Conservation (phyloP, 768 basidiomycete genomes). For the Galerina marginata region DNA sequence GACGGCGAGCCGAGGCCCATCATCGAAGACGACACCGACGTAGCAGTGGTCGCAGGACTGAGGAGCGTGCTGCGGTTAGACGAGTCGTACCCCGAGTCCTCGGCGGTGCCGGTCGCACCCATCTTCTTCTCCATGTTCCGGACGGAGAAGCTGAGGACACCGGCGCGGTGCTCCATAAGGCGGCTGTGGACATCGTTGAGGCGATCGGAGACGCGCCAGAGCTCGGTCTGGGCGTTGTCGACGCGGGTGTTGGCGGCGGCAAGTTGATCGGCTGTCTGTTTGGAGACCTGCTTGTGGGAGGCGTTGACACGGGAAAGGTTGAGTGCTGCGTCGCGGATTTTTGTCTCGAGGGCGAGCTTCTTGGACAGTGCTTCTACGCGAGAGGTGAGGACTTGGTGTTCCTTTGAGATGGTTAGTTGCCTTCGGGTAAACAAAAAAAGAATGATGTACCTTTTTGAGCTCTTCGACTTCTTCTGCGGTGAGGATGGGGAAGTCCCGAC, state of each 20-base stretch:
- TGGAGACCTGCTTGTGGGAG: slow-evolving; percentile 60
- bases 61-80: slow-evolving; percentile 55
- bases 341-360: slow-evolving; percentile 82
- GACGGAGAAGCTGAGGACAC: slow-evolving; percentile 76
- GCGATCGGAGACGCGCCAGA: slow-evolving; percentile 70
- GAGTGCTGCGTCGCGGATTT: slow-evolving; percentile 85
- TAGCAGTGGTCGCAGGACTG: slow-evolving; percentile 43
- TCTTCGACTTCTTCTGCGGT: slow-evolving; percentile 57
- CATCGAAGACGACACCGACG: slow-evolving; percentile 35
- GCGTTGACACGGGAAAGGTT: slow-evolving; percentile 75
- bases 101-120: slow-evolving; percentile 34
- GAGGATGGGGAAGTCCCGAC: slow-evolving; percentile 79
- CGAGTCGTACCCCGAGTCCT: slow-evolving; percentile 60
- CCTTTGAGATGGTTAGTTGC: slow-evolving; percentile 48
- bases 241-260: slow-evolving; percentile 77
- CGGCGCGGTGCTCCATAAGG: slow-evolving; percentile 83
- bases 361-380: slow-evolving; percentile 69
- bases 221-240: slow-evolving; percentile 70
- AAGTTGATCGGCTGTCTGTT: slow-evolving; percentile 74
- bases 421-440: not conserved
- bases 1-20: slow-evolving; percentile 44
- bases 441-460: slow-evolving; percentile 49
- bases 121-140: slow-evolving; percentile 68
- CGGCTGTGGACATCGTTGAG: slow-evolving; percentile 64
- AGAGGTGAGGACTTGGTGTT: slow-evolving; percentile 71